Evolutionary conservation across 139 green algal species (phyloP), one percentile per base, ranked within the genome.

Genomic region (Coccomyxa sp.): DNA sequence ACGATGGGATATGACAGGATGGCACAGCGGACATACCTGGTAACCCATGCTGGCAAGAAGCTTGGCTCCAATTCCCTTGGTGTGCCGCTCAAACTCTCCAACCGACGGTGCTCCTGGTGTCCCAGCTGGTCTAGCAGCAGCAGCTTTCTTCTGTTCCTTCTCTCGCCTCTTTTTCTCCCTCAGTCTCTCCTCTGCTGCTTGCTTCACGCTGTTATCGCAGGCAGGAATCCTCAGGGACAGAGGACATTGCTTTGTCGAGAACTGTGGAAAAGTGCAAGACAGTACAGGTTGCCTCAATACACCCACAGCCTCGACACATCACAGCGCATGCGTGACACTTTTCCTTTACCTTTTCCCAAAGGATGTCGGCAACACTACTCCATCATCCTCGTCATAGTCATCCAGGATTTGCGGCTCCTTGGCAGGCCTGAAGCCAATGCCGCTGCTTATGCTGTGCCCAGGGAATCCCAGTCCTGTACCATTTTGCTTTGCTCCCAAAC

Each of bases 21-120:
- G 38, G 38, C 38, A 7, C 38, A 7, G 38, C 38, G 38, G 7
- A 51, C 38, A 51, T 51, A 51, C 38, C 38, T 51, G 30, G 17
- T 77, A 99, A 23, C 96, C 96, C 96, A 99, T 99, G 89, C 97
- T 98, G 80, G 91, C 84, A 38, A 99, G 88, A 85, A 99, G 91
- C 92, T 98, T 99, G 57, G 90, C 83, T 7, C 95, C 96, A 77
- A 99, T 97, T 79, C 96, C 93, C 78, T 98, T 98, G 59, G 96
- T 98, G 87, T 98, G 91, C 82, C 90, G 84, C 85, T 99, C 96
- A 87, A 99, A 99, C 3, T 80, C 77, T 7, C 87, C 95, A 58
- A 97, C 38, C 38, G 38, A 51, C 38, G 88, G 16, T 90, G 81
- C 45, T 76, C 21, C 60, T 51, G 38, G 38, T 51, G 38, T 51